phyloP scores from a whole-genome alignment of 345 rosid genomes.

The Iberis pinnata region DNA sequence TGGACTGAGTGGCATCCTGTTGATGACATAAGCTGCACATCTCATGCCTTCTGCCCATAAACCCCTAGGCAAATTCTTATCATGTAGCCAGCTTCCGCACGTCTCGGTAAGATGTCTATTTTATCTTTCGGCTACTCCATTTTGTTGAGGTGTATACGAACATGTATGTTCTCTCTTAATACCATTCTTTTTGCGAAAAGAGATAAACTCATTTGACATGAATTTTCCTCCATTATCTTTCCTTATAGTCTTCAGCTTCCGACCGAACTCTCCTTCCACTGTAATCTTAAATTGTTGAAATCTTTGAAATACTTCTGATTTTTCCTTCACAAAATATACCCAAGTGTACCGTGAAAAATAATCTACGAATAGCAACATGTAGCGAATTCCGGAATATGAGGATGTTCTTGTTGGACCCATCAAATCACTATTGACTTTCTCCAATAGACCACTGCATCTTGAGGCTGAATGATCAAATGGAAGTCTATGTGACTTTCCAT shows the following conservation, averaged over 20 bases:
- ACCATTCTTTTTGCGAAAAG: no score
- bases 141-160: background rate
- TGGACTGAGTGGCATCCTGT: background rate
- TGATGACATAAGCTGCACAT: slow-evolving; percentile 19
- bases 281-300: slow-evolving; percentile 2
- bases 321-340: no score
- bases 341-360: slow-evolving; percentile 9
- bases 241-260: background rate
- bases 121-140: background rate
- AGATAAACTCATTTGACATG: no score
- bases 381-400: background rate
- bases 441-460: slow-evolving; percentile 3
- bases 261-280: background rate
- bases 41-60: slow-evolving; percentile 6
- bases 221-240: background rate
- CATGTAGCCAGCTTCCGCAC: background rate
- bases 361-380: slow-evolving; percentile 10
- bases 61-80: background rate
- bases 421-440: no score
- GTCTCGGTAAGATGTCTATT: slow-evolving; percentile 5
- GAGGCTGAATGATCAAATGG: background rate
- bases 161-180: no score
- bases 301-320: background rate
- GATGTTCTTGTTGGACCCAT: slow-evolving; percentile 1
- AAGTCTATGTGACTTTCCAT: no score